Percentiles rank a stretch among this genome's conserved stretches.
These are phyloP conservation scores for Wickerhamiella vanderwaltii DNA, from an alignment of 805 yeast species.

Conservation along the genomic window DNA sequence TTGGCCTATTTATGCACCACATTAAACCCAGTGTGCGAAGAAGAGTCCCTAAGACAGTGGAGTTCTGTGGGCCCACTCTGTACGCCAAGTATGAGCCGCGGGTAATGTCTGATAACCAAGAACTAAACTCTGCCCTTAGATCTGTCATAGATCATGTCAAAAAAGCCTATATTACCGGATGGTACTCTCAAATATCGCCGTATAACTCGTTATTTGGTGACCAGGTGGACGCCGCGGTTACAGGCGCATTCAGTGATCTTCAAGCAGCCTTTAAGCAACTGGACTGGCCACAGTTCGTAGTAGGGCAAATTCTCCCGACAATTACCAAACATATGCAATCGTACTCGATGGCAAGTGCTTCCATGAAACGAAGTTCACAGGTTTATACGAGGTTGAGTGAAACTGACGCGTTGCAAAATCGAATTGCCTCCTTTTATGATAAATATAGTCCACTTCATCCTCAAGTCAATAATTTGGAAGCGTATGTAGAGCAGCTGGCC, in stretches of 20 bases:
- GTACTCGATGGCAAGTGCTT: slow-evolving; percentile 35
- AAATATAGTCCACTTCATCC: slow-evolving; percentile 27
- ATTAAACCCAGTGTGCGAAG: not conserved
- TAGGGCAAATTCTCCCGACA: slow-evolving; percentile 49
- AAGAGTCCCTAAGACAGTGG: not conserved
- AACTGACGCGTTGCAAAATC: slow-evolving; percentile 31
- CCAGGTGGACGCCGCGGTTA: not conserved
- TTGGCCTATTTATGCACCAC: not conserved
- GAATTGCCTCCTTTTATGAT: slow-evolving; percentile 36
- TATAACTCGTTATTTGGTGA: slow-evolving; percentile 1
- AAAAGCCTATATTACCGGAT: not conserved
- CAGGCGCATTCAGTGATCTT: not conserved
- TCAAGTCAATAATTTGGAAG: slow-evolving; percentile 34
- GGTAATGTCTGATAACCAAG: not conserved
- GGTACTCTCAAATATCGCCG: slow-evolving; percentile 10
- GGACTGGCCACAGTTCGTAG: slow-evolving; percentile 47
- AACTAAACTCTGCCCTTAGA: not conserved
- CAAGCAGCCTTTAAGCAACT: slow-evolving; percentile 18
- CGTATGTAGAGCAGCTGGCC: slow-evolving; percentile 37
- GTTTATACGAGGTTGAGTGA: slow-evolving; percentile 24
- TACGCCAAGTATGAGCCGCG: not conserved
- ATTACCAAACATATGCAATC: slow-evolving; percentile 50
- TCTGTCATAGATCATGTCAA: not conserved
- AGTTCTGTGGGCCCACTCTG: not conserved
- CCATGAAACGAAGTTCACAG: slow-evolving; percentile 22